Evolutionary conservation across 805 yeast genomes (phyloP).

Genomic region (Barnettozyma vustinii): DNA sequence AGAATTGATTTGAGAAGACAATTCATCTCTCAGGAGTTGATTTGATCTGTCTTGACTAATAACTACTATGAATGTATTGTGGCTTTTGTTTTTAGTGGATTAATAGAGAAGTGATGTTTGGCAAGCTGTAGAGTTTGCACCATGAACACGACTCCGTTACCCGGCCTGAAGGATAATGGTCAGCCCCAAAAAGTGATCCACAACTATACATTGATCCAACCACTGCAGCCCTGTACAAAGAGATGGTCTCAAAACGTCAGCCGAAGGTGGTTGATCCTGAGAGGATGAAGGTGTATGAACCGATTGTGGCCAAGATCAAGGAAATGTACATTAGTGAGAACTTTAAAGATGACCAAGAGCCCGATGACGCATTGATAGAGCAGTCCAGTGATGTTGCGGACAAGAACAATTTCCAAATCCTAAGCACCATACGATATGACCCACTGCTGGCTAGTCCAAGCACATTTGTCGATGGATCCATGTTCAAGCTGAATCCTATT

Average conservation of each 20-base stretch:
- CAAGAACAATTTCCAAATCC: constrained; percentile 42
- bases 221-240: background rate
- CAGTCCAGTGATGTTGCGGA: constrained; percentile 4
- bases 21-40: constrained; percentile 32
- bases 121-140: too few species aligned
- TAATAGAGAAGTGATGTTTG: too few species aligned
- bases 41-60: constrained; percentile 11
- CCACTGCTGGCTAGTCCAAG: constrained; percentile 38
- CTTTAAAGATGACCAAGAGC: constrained; percentile 6
- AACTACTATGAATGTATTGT: background rate
- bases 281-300: constrained; percentile 1
- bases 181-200: background rate
- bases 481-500: background rate
- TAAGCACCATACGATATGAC: constrained; percentile 74
- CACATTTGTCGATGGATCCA: background rate
- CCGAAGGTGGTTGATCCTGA: constrained; percentile 6
- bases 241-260: background rate
- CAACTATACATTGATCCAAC: background rate
- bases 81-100: too few species aligned
- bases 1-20: constrained; percentile 38
- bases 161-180: background rate
- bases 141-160: too few species aligned
- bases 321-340: constrained; percentile 1
- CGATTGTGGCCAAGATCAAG: background rate
- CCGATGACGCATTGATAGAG: constrained; percentile 6